A percentile compares a stretch with the other conserved stretches of the same genome.
phyloP scores from a whole-genome alignment of 2,329 filamentous ascomycete genomes.

The Hypocrella siamensis region DNA sequence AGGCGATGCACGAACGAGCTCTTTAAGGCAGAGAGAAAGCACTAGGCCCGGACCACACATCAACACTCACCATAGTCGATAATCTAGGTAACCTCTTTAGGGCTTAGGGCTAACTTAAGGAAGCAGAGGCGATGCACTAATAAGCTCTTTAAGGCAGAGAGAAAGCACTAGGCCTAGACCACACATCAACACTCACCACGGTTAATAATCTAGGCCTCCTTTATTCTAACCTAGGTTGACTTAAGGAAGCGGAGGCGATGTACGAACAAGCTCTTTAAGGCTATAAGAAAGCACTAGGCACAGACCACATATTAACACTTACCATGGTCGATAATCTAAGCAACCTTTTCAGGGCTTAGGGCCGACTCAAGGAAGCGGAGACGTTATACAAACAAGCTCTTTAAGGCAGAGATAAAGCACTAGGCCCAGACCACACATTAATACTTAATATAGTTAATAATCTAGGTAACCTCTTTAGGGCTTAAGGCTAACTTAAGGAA shows the following conservation, averaged over 20 bases:
- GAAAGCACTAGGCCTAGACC: background rate
- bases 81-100: background rate
- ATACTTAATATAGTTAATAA: constrained; percentile 7
- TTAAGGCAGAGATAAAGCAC: constrained; percentile 9
- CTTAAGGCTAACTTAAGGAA: constrained; percentile 2
- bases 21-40: background rate
- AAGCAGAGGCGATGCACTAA: background rate
- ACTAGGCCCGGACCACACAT: background rate
- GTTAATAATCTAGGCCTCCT: background rate
- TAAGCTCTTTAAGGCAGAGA: background rate
- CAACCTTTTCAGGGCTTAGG: constrained; percentile 11
- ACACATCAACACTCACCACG: background rate
- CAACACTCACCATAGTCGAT: background rate
- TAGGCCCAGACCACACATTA: constrained; percentile 5
- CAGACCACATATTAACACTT: background rate
- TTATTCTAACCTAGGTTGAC: background rate
- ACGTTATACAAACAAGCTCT: constrained; percentile 14
- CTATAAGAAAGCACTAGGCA: background rate
- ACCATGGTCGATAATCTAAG: constrained; percentile 6
- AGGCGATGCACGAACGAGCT: background rate
- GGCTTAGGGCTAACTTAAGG: background rate
- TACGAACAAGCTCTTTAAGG: background rate
- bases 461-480: constrained; percentile 9
- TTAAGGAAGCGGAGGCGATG: background rate
- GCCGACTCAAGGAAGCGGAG: constrained; percentile 11